Evolutionary conservation across 306 rosid species (phyloP), one percentile per base, ranked within the genome.

Genomic region (Pueraria montana): DNA sequence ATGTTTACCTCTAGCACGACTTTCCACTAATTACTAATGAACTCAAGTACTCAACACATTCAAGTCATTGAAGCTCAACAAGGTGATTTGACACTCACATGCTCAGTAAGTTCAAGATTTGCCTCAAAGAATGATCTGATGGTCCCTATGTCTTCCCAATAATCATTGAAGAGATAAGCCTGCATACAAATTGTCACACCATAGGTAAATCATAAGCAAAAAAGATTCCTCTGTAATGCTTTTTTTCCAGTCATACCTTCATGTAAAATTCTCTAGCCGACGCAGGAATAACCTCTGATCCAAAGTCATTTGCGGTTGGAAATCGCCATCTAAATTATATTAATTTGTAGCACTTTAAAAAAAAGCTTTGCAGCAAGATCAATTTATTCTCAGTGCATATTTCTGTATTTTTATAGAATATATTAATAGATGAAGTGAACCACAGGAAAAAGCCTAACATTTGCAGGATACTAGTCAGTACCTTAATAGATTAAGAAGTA

Each of bases 131-230:
- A 96, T 84, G 98, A 96, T 91, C 94, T 84, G 83, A 96, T 93
- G 62, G 98, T 96, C 56, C 99, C 99, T 64, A 96, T 96, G 90
- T 96, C 99, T 84, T 91, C 98, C 99, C 99, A 96, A 65, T 96
- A 96, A 86, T 93, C 96, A 83, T 96, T 91, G 88, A 96, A 96
- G 72, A 96, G 94, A 87, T 92, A 93, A 87, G 99, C 99, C 99
- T 96, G 90, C 82, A 82, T 13, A 68, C 72, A 85, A 56, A 46
- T 43, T 6, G 48, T 72, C 69, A 18, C 70, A 76, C 32, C 59
- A 49, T 43, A 32, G 20, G 80, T 68, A 43, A 86, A 83, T 74
- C 64, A 18, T 34, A 42, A 24, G 27, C 20, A 18, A 74, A 74
- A 74, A 14, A 16, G 21, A 17, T 62, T 45, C 52, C 27, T 23